These are phyloP conservation scores for Coemansia javaensis DNA, from an alignment of 192 early-diverging fungal genomes.

Conservation along the genomic window DNA sequence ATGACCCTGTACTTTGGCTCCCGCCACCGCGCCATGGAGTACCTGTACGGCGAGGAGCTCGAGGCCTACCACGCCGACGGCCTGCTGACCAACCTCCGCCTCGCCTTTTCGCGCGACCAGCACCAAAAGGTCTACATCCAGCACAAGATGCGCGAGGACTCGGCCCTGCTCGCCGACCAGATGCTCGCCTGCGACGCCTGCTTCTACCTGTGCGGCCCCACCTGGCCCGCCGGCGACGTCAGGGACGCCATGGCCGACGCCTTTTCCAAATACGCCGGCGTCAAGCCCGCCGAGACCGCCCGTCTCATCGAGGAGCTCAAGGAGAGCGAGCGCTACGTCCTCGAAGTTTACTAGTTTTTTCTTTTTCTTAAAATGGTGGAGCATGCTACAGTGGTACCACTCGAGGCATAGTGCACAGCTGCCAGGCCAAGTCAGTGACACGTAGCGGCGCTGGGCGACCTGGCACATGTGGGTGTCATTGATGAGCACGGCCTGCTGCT, in stretches of 20 bases:
- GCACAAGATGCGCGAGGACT: slow-evolving; percentile 88
- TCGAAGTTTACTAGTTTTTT: slow-evolving; percentile 90
- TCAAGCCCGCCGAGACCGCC: slow-evolving; percentile 59
- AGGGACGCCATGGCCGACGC: slow-evolving; percentile 81
- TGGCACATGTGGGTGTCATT: too few species aligned
- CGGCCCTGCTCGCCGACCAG: slow-evolving; percentile 64
- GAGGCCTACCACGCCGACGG: slow-evolving; percentile 92
- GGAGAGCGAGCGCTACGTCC: slow-evolving; percentile 85
- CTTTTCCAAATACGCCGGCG: slow-evolving; percentile 59
- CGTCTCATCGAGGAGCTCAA: slow-evolving; percentile 84
- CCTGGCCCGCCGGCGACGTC: slow-evolving; percentile 93
- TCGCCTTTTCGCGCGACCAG: slow-evolving; percentile 95
- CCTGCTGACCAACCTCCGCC: slow-evolving; percentile 77
- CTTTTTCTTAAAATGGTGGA: too few species aligned
- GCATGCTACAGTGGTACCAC: too few species aligned
- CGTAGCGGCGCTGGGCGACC: too few species aligned
- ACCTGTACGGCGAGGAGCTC: slow-evolving; percentile 93
- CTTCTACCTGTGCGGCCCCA: slow-evolving; percentile 97
- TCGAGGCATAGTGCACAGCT: too few species aligned
- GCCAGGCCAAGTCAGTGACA: too few species aligned
- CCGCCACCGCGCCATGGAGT: slow-evolving; percentile 88
- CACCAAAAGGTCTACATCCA: slow-evolving; percentile 94
- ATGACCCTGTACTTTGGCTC: slow-evolving; percentile 97
- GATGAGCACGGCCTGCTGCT: too few species aligned
- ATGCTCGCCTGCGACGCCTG: slow-evolving; percentile 72